phyloP scores from a whole-genome alignment of 495 filamentous ascomycete genomes.

The Platismatia glauca region DNA sequence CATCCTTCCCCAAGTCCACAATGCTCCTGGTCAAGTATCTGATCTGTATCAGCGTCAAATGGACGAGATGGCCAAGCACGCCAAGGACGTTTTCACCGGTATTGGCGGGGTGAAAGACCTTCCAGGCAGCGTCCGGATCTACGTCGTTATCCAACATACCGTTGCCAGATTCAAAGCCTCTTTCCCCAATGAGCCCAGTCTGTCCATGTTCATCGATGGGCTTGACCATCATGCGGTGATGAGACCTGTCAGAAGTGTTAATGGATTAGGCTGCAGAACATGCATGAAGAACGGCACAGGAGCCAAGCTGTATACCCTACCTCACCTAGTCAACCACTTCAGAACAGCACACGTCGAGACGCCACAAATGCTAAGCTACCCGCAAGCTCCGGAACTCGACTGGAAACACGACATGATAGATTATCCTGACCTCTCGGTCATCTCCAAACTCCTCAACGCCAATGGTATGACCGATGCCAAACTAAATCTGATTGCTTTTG shows the following conservation, averaged over 20 bases:
- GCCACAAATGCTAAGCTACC: conserved; percentile 18
- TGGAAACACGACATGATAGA: conserved; percentile 67
- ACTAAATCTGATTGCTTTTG: conserved; percentile 45
- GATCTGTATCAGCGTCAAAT: conserved; percentile 43
- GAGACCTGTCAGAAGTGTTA: conserved; percentile 56
- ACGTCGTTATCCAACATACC: conserved; percentile 54
- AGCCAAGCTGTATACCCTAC: conserved; percentile 47
- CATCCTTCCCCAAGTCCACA: conserved; percentile 3
- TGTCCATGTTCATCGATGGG: conserved; percentile 58
- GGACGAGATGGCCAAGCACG: conserved; percentile 48
- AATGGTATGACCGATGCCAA: conserved; percentile 49
- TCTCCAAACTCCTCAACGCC: conserved; percentile 40
- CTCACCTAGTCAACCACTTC: conserved; percentile 60
- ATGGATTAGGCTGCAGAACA: conserved; percentile 55
- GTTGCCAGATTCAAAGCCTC: conserved; percentile 42
- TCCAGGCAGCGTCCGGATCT: conserved; percentile 51
- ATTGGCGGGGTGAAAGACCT: conserved; percentile 54
- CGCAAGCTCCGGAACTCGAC: conserved; percentile 33
- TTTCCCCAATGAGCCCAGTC: conserved; percentile 46
- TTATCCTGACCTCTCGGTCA: conserved; percentile 44
- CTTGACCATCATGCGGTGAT: conserved; percentile 56
- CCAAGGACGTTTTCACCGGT: conserved; percentile 53
- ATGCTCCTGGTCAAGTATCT: conserved; percentile 20
- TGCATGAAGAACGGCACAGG: conserved; percentile 37
- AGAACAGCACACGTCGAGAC: conserved; percentile 45